These are phyloP conservation scores for Euphorbia pulcherrima DNA, from an alignment of 345 rosid species.

Conservation along the genomic window DNA sequence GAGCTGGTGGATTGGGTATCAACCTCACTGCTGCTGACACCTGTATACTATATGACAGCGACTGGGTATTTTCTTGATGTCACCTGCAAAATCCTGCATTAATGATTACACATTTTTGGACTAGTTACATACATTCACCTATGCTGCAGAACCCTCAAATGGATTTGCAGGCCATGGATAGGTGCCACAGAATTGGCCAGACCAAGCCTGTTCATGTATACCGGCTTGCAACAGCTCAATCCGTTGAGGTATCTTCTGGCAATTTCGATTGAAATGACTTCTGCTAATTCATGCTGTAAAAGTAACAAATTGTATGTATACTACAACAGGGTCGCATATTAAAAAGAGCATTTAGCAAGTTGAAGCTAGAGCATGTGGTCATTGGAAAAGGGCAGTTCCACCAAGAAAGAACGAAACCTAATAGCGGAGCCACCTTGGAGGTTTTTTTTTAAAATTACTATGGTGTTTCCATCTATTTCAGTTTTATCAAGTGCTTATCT, in stretches of 20 bases:
- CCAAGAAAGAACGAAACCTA: slow-evolving; percentile 59
- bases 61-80: slow-evolving; percentile 58
- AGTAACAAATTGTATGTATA: slow-evolving; percentile 17
- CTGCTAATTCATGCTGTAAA: slow-evolving; percentile 7
- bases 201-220: slow-evolving; percentile 98
- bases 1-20: slow-evolving; percentile 98
- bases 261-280: not conserved
- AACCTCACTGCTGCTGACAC: slow-evolving; percentile 97
- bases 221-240: slow-evolving; percentile 87
- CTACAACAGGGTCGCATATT: slow-evolving; percentile 77
- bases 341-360: slow-evolving; percentile 85
- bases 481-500: not conserved
- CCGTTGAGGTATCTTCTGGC: slow-evolving; percentile 59
- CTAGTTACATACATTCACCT: slow-evolving; percentile 19
- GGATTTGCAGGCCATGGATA: slow-evolving; percentile 99
- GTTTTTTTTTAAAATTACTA: slow-evolving; percentile 20
- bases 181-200: slow-evolving; percentile 99
- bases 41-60: slow-evolving; percentile 92
- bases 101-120: not conserved
- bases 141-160: slow-evolving; percentile 83
- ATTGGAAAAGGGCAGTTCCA: slow-evolving; percentile 90
- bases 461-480: not conserved
- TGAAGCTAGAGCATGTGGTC: slow-evolving; percentile 96
- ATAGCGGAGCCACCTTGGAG: slow-evolving; percentile 32
- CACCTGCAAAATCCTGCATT: not conserved